Percentiles rank a stretch among this genome's conserved stretches.
These are phyloP conservation scores for Brettanomyces nanus DNA, from an alignment of 805 yeast genomes.

Conservation along the genomic window DNA sequence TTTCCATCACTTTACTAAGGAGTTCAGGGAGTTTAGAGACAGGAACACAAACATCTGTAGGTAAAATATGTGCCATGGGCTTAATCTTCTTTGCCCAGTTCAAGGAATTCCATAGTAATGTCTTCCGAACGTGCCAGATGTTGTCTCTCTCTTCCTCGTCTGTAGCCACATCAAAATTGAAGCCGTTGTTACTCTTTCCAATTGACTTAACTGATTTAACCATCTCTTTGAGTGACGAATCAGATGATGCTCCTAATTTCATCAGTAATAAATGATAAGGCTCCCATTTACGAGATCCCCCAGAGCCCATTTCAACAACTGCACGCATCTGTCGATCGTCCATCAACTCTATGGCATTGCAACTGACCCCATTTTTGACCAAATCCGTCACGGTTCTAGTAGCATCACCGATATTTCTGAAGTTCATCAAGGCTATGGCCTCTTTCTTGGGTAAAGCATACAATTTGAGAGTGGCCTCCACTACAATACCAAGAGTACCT, in stretches of 20 bases:
- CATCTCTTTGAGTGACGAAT: conserved; percentile 31
- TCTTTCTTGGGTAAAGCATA: conserved; percentile 60
- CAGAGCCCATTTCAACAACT: conserved; percentile 42
- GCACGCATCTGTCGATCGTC: conserved; percentile 67
- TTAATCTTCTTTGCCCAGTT: conserved; percentile 51
- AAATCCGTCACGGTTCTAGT: conserved; percentile 59
- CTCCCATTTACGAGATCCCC: conserved; percentile 22
- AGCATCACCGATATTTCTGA: conserved; percentile 62
- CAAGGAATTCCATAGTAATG: conserved; percentile 55
- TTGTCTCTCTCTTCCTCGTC: conserved; percentile 55
- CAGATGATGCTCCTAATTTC: conserved; percentile 50
- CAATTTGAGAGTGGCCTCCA: conserved; percentile 66
- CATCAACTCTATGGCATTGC: conserved; percentile 69
- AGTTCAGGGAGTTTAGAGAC: conserved; percentile 58
- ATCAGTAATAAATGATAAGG: conserved; percentile 38
- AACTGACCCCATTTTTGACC: conserved; percentile 52
- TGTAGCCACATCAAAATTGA: conserved; percentile 55
- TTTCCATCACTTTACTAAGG: conserved; percentile 52
- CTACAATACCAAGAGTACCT: conserved; percentile 72
- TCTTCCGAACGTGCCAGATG: conserved; percentile 71
- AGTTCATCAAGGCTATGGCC: conserved; percentile 60
- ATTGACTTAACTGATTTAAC: conserved; percentile 40
- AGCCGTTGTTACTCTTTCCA: conserved; percentile 43
- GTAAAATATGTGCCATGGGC: conserved; percentile 45
- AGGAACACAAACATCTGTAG: conserved; percentile 83